A percentile compares a stretch with the other conserved stretches of the same genome.
Evolutionary conservation across 768 basidiomycete species (phyloP).

Genomic region (Agrocybe pediades): DNA sequence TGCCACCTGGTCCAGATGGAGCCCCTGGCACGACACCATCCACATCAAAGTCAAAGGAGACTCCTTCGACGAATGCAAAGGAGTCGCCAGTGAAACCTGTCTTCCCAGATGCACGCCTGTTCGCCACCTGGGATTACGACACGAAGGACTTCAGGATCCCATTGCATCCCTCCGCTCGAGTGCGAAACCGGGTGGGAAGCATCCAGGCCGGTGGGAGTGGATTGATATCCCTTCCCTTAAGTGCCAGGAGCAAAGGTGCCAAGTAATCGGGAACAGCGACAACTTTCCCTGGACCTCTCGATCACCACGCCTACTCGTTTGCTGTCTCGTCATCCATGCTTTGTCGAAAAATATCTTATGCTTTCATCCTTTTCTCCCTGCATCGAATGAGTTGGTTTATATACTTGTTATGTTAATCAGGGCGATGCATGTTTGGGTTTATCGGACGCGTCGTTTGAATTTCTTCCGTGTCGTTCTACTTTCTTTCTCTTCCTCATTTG

Average conservation of each 20-base stretch:
- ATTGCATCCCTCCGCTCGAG: conserved; percentile 24
- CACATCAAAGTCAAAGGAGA: conserved; percentile 30
- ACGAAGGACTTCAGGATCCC: conserved; percentile 47
- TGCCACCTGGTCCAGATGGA: conserved; percentile 28
- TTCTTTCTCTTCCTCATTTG: neutral
- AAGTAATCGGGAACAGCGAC: conserved; percentile 14
- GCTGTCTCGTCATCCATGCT: neutral
- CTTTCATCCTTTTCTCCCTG: neutral
- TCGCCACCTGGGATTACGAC: conserved; percentile 61
- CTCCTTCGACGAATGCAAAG: conserved; percentile 22
- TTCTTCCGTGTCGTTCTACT: no score
- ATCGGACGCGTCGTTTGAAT: neutral
- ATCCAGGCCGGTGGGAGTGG: conserved; percentile 23
- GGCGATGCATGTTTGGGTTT: neutral
- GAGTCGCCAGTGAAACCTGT: conserved; percentile 32
- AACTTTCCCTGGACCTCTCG: neutral
- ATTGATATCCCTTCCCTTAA: conserved; percentile 20
- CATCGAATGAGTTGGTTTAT: neutral
- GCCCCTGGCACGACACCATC: conserved; percentile 27
- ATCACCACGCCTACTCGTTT: neutral
- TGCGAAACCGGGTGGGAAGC: conserved; percentile 35
- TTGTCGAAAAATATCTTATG: neutral
- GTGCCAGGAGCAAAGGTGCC: conserved; percentile 17
- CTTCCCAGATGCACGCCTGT: conserved; percentile 54
- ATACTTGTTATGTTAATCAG: neutral